Evolutionary conservation across 2,329 filamentous ascomycete genomes (phyloP), one percentile per base, ranked within the genome.

Genomic region (Aureobasidium musti): DNA sequence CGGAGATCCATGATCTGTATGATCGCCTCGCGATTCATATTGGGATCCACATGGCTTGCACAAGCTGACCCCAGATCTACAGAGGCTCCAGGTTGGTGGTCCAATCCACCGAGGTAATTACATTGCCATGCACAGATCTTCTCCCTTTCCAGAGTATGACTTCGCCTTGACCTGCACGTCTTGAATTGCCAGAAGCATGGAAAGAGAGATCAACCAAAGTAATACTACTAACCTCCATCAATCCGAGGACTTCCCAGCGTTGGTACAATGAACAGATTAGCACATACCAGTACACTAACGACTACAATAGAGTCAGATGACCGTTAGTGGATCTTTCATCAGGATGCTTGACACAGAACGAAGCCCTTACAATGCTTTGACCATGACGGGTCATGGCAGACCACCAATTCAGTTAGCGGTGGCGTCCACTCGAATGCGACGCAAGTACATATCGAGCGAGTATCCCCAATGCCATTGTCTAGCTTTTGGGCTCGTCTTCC

Each of bases 41-140:
- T 59, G 7, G 6, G 39, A 59, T 59, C 56, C 39, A 33, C 56
- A 59, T 41, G 2, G 21, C 37, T 28, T 28, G 35, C 19, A 26
- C 53, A 5, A 47, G 56, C 14, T 43, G 14, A 45, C 39, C 56
- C 56, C 56, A 59, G 56, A 59, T 59, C 39, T 59, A 33, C 56
- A 59, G 37, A 59, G 56, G 56, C 19, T 33, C 11, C 17, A 30
- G 19, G 7, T 45, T 11, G 26, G 52, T 33, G 54, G 28, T 41
- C n/a, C 21, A 28, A 11, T 35, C 19, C 4, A 57, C 21, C 35
- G 8, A 13, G 21, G 21, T 19, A 26, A 14, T 35, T 35, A 23
- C 19, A 54, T 54, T 54, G 52, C 19, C 19, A 23, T 53, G 49
- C 28, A 53, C 19, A 50, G 52, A 35, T 37, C 52, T 23, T 37